Percentiles rank a stretch among this genome's conserved stretches.
These are phyloP conservation scores for Trichaptum fuscoviolaceum DNA, from an alignment of 768 basidiomycete species.

Conservation along the genomic window DNA sequence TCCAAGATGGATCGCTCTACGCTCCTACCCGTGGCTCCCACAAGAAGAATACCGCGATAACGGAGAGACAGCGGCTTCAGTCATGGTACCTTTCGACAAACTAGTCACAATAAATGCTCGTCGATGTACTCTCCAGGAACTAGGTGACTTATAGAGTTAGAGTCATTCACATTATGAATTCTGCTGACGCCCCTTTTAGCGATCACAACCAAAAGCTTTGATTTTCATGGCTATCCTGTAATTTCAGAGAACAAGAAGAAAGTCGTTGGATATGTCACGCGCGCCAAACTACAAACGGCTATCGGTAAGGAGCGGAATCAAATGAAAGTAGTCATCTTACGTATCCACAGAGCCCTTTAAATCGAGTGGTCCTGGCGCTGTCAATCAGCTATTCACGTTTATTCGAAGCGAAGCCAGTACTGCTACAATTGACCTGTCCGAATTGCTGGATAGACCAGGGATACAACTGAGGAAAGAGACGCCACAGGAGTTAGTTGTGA, in stretches of 20 bases:
- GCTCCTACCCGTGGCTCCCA: conserved; percentile 66
- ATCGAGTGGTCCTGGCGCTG: conserved; percentile 16
- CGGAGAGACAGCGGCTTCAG: conserved; percentile 53
- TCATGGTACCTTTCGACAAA: conserved; percentile 51
- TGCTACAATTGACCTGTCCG: conserved; percentile 25
- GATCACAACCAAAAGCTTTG: conserved; percentile 32
- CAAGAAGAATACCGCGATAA: conserved; percentile 59
- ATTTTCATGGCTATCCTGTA: conserved; percentile 64
- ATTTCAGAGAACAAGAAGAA: conserved; percentile 37
- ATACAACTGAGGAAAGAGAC: conserved; percentile 64
- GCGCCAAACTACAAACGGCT: conserved; percentile 42
- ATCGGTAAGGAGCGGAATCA: conserved; percentile 24
- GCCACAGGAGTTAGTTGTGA: conserved; percentile 65
- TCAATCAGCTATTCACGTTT: conserved; percentile 19
- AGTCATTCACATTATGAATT: neutral
- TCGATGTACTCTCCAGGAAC: conserved; percentile 38
- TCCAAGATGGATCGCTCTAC: conserved; percentile 66
- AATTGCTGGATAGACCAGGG: conserved; percentile 39
- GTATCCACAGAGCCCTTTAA: conserved; percentile 18
- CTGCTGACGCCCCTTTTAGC: conserved; percentile 4
- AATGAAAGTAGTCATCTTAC: neutral
- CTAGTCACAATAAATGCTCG: conserved; percentile 46
- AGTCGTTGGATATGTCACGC: conserved; percentile 57
- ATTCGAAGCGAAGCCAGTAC: conserved; percentile 6
- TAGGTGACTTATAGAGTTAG: conserved; percentile 34